Evolutionary conservation across 179 eudicot species (phyloP), one percentile per base, ranked within the genome.

Genomic region (Beta macrorhiza): DNA sequence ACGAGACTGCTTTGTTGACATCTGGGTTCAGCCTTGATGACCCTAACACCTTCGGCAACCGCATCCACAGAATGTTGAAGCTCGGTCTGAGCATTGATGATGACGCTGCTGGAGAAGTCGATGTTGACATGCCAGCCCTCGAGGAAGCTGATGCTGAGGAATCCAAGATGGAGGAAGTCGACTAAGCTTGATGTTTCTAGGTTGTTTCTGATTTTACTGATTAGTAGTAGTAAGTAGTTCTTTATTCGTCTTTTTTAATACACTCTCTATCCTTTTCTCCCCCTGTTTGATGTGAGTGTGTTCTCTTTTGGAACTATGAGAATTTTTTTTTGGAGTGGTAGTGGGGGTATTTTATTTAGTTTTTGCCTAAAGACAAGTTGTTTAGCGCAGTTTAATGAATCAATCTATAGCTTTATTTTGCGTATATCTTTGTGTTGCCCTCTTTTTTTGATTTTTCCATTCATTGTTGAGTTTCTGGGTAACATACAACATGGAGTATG

Each of bases 11-110:
- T 1, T 80, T 93, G 55, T 72, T 93, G 68, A 93, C 98, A 47
- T 93, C 98, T 11, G 98, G 98, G 0, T 93, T 93, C 82, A 93
- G 97, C 90, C 88, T 93, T 1, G 97, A 93, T 0, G 97, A 93
- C 7, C 97, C 97, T 16, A 93, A 91, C 92, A 93, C 97, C 4
- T 92, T 93, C 17, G 97, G 93, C 44, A 90, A 85, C 92, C 76
- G 95, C 45, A 93, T 93, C 67, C 97, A 93, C 87, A 88, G 97
- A 70, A 93, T 93, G 97, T 52, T 93, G 89, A 93, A 92, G 80
- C 97, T 93, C 20, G 97, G 97, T 6, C 77, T 93, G 82, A 93
- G 92, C 88, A 93, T 93, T 74, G 96, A 93, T 16, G 94, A 91
- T 12, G 95, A 92, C 44, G 87, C 91, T 25, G 92, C 91, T 37